Evolutionary conservation across 176 grass and related monocot genomes (phyloP).

Genomic region (Aegilops bicornis): DNA sequence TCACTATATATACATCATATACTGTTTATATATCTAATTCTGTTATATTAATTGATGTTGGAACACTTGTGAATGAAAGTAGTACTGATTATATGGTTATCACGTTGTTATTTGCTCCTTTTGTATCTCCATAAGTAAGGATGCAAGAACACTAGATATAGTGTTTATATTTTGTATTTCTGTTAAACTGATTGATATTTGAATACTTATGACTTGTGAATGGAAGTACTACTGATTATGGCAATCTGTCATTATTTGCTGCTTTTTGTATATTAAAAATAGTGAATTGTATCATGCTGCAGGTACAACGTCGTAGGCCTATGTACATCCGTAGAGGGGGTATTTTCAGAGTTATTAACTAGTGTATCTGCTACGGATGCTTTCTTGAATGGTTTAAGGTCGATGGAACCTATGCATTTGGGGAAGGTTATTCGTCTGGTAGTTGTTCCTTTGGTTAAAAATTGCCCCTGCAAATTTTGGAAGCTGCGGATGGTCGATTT

Average conservation of each 20-base stretch:
- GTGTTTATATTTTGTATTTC: neutral
- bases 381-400: slow-evolving; percentile 39
- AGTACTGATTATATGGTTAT: neutral
- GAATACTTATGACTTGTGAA: neutral
- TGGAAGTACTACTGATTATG: neutral
- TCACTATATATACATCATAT: neutral
- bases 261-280: neutral
- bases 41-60: neutral
- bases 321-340: slow-evolving; percentile 47
- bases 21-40: neutral
- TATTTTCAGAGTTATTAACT: slow-evolving; percentile 40
- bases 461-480: slow-evolving; percentile 47
- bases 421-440: slow-evolving; percentile 48
- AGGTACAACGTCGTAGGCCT: slow-evolving; percentile 64
- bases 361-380: slow-evolving; percentile 30
- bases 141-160: neutral
- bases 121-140: neutral
- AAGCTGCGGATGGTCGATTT: slow-evolving; percentile 31
- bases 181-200: neutral
- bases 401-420: slow-evolving; percentile 60
- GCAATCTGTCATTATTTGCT: neutral
- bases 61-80: neutral
- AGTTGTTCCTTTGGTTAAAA: slow-evolving; percentile 46
- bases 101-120: neutral
- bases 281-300: slow-evolving; percentile 17